These are phyloP conservation scores for Pythium scleroteichum DNA, from an alignment of 352 stramenopile species.

Conservation along the genomic window DNA sequence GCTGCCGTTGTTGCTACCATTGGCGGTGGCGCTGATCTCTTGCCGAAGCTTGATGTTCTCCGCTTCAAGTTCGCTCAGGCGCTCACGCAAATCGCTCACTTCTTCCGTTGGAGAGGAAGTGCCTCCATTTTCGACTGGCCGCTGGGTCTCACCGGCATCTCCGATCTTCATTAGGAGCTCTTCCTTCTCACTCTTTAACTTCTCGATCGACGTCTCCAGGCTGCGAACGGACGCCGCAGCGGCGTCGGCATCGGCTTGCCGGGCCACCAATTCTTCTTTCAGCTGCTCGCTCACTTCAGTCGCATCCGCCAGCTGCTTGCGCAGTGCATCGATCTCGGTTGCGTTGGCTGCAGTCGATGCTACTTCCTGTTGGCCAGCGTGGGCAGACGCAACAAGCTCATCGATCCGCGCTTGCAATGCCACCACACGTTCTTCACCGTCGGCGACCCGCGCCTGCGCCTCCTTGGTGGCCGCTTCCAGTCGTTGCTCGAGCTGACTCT, in stretches of 20 bases:
- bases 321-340: not conserved
- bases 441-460: not conserved
- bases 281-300: not conserved
- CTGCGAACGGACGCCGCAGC: not conserved
- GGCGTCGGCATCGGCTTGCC: slow-evolving; percentile 9
- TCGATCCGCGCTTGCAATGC: slow-evolving; percentile 18
- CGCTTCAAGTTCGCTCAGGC: slow-evolving; percentile 9
- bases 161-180: not conserved
- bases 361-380: not conserved
- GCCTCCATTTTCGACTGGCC: not conserved
- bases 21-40: not conserved
- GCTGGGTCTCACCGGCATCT: not conserved
- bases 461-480: slow-evolving; percentile 21
- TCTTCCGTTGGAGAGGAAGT: not conserved
- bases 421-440: slow-evolving; percentile 2
- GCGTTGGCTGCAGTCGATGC: too few relatives aligned
- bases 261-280: slow-evolving; percentile 3
- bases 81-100: slow-evolving; percentile 9
- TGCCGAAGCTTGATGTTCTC: slow-evolving; percentile 17
- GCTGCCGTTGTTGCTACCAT: not conserved
- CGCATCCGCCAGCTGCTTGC: not conserved
- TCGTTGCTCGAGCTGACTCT: slow-evolving; percentile 32
- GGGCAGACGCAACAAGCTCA: not conserved
- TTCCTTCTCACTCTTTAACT: slow-evolving; percentile 8
- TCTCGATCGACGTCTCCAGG: slow-evolving; percentile 8